These are phyloP conservation scores for Balamuthia mandrillaris DNA, from an alignment of 208 protist genomes.

Conservation along the genomic window DNA sequence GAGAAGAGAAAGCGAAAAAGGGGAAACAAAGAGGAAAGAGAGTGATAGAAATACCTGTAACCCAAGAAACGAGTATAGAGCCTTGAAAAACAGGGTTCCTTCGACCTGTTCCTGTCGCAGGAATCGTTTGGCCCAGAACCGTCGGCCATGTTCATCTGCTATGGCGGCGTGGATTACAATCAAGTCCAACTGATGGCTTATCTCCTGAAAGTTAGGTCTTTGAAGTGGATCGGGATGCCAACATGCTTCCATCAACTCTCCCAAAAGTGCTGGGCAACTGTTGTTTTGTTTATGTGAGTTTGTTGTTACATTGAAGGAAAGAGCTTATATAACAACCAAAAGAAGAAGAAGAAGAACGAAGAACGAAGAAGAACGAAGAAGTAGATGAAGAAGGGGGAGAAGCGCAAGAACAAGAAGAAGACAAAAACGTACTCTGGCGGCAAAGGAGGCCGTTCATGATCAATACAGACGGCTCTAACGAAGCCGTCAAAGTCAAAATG, in stretches of 20 bases:
- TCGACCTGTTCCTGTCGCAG: constrained; percentile 24
- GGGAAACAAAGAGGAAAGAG: background rate
- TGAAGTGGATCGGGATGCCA: constrained; percentile 3
- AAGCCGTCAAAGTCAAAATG: constrained; percentile 53
- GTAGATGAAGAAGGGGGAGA: constrained; percentile 49
- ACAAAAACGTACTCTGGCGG: constrained; percentile 44
- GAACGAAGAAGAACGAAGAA: no score
- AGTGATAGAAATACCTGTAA: background rate
- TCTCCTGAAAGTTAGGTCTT: background rate
- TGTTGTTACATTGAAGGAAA: no score
- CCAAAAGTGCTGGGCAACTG: no score
- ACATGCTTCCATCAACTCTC: no score
- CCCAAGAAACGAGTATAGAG: constrained; percentile 39
- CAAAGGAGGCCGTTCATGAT: constrained; percentile 46
- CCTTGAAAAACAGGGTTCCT: constrained; percentile 54
- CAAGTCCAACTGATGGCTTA: constrained; percentile 13
- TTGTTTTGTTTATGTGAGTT: no score
- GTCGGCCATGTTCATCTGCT: constrained; percentile 16
- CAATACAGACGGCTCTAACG: constrained; percentile 44
- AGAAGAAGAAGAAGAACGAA: no score
- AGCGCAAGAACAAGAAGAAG: background rate
- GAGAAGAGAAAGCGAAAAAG: background rate
- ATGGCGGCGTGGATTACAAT: constrained; percentile 33
- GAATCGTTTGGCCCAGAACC: constrained; percentile 57
- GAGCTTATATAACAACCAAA: no score